Base-by-base conservation (phyloP, 139 green algal genomes). In the Pleodorina starrii region DNA sequence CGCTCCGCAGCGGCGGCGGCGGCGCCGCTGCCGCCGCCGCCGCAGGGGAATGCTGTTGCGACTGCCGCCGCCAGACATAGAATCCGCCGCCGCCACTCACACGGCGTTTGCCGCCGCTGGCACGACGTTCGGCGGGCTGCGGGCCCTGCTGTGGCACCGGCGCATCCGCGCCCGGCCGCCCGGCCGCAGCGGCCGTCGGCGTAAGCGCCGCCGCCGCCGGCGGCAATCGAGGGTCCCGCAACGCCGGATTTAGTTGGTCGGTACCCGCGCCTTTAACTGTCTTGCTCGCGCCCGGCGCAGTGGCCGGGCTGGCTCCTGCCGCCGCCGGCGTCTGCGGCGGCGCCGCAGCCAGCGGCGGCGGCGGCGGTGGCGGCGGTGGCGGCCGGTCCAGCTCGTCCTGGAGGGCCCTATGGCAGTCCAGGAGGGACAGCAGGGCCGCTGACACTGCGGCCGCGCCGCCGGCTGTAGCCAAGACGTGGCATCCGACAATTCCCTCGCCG, bases 381-480 rank as follows among this genome's bases (percentile, higher is more conserved):
- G 38, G 32, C 21, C 38, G 63, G 11, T 73, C 35, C 40, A 75
- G 54, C 59, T 75, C 29, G 38, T 59, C 38, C 40, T 86, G 79
- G 5, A 86, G 59, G 1, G 57, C 79, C 5, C 38, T 42, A 40
- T 86, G 79, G 17, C 79, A 86, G 4, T 54, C 23, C 57, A 86
- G 79, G 14, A 59, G 10, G 11, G 79, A 54, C 19, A 29, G 6
- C 38, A 75, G n/a, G 9, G 76, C 76, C 19, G 63, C 32, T 6
- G 63, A 73, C 29, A 38, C 75, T n/a, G 48, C 46, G 9, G 1
- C 11, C 23, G 10, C 46, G 46, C 46, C 29, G 75, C n/a, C 63
- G 63, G 5, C 32, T 16, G 29, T 12, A 66, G 54, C 54, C 6
- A 25, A 5, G 3, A 66, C 29, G n/a, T 35, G 48, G 12, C 46